These are phyloP conservation scores for Ophiostoma tasmaniense DNA, from an alignment of 2,329 filamentous ascomycete genomes.

Conservation along the genomic window DNA sequence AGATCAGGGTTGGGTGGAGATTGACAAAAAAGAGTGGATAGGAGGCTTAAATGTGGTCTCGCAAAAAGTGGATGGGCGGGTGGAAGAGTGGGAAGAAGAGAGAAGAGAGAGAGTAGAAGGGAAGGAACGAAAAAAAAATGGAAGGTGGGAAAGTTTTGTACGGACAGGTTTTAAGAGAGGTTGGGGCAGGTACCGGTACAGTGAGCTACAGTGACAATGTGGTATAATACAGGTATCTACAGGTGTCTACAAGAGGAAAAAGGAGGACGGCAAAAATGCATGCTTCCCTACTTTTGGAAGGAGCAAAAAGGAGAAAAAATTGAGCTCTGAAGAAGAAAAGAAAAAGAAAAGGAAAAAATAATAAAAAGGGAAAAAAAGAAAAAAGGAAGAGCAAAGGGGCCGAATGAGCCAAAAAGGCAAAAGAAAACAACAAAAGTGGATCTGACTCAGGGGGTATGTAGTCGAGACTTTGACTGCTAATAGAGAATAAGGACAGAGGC, in stretches of 20 bases:
- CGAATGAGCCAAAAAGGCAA: not conserved
- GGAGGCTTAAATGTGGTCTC: conserved; percentile 22
- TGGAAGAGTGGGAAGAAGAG: not conserved
- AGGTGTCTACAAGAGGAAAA: conserved; percentile 7
- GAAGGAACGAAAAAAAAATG: conserved; percentile 11
- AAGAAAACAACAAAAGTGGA: conserved; percentile 1
- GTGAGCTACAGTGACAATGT: not conserved
- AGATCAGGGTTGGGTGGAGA: conserved; percentile 21
- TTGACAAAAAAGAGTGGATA: conserved; percentile 21
- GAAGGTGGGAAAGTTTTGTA: conserved; percentile 7
- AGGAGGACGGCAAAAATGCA: not conserved
- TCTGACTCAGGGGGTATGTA: conserved; percentile 5
- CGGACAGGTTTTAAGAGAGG: not conserved
- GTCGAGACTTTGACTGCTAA: not conserved
- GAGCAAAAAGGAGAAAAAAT: not conserved
- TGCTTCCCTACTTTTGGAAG: not conserved
- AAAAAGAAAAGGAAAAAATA: not conserved
- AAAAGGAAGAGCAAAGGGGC: not conserved
- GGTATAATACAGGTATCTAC: not conserved
- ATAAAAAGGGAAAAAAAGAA: not conserved
- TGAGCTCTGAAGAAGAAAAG: not conserved
- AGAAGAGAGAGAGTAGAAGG: conserved; percentile 13
- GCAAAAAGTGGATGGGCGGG: conserved; percentile 20
- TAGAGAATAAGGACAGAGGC: not conserved
- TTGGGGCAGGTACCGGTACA: not conserved